Evolutionary conservation across 805 yeast genomes (phyloP).

Genomic region (Candida ascalaphidarum): DNA sequence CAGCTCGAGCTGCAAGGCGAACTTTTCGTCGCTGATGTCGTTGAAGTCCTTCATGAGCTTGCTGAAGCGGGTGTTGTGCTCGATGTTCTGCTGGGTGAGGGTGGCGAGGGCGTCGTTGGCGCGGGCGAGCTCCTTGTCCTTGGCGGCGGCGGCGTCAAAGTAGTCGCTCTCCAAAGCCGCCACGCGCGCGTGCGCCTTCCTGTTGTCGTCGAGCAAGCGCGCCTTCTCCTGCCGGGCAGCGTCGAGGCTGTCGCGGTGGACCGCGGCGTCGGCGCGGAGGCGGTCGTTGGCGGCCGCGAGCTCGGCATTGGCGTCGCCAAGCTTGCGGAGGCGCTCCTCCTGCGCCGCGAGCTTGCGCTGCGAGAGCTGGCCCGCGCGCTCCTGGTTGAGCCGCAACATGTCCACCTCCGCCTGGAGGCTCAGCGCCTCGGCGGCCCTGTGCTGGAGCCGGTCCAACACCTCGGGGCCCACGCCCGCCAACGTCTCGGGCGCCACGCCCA

Average conservation of each 20-base stretch:
- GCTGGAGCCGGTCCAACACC: conserved; percentile 12
- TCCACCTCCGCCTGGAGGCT: conserved; percentile 22
- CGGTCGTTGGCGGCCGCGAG: conserved; percentile 1
- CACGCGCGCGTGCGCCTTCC: not conserved
- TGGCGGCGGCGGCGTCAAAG: not conserved
- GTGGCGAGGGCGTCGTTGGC: conserved; percentile 18
- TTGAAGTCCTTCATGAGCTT: conserved; percentile 27
- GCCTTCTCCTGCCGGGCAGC: too few relatives aligned
- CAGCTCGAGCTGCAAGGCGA: conserved; percentile 23
- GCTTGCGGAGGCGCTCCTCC: conserved; percentile 1
- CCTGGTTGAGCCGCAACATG: conserved; percentile 25
- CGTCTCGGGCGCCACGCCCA: conserved; percentile 14
- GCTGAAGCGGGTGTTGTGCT: conserved; percentile 24
- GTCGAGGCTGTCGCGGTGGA: not conserved
- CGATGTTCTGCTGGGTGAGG: conserved; percentile 26
- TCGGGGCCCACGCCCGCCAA: conserved; percentile 5
- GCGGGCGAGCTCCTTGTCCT: conserved; percentile 16
- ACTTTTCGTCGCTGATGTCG: conserved; percentile 27
- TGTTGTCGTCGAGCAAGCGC: not conserved
- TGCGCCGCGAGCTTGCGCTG: conserved; percentile 11
- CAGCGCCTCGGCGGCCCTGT: conserved; percentile 18
- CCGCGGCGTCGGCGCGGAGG: not conserved
- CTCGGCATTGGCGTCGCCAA: conserved; percentile 2
- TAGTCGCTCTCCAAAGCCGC: not conserved
- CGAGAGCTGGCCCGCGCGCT: conserved; percentile 20